A percentile compares a stretch with the other conserved stretches of the same genome.
These are phyloP conservation scores for Narthecium ossifragum DNA, from an alignment of 106 monocot genomes.

Conservation along the genomic window DNA sequence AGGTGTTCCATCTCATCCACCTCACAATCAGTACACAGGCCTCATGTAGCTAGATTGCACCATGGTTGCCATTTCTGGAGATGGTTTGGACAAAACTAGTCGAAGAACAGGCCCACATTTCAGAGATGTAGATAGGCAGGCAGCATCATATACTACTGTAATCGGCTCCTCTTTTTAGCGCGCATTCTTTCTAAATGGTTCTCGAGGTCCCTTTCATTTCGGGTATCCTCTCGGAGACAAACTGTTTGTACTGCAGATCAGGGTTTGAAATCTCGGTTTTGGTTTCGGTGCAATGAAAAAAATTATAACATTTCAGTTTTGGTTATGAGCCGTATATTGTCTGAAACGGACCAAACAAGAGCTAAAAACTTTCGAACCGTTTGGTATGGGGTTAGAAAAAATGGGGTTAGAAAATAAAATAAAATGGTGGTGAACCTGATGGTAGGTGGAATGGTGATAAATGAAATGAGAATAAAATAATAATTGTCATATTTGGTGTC, in stretches of 20 bases:
- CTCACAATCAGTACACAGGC: slow-evolving; percentile 11
- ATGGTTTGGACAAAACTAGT: not conserved
- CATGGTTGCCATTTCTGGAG: not conserved
- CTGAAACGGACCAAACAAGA: too few species aligned
- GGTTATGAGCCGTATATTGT: too few species aligned
- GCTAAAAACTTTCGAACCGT: too few species aligned
- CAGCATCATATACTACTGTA: not conserved
- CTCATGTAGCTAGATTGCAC: slow-evolving; percentile 9
- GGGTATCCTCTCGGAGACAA: not conserved
- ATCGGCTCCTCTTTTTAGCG: not conserved
- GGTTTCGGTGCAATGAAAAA: too few species aligned
- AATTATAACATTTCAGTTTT: too few species aligned
- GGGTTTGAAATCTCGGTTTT: too few species aligned
- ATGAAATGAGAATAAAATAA: too few species aligned
- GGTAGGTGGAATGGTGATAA: too few species aligned
- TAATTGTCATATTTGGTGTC: too few species aligned
- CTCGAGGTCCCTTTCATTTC: not conserved
- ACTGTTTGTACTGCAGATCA: not conserved
- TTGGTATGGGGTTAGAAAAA: too few species aligned
- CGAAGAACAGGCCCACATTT: not conserved
- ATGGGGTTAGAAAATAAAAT: too few species aligned
- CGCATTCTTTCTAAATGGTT: not conserved
- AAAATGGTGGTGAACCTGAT: too few species aligned
- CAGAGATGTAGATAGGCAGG: slow-evolving; percentile 14
- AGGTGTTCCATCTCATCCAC: slow-evolving; percentile 3